Evolutionary conservation across 768 basidiomycete genomes (phyloP).

Genomic region (Russula lepida): DNA sequence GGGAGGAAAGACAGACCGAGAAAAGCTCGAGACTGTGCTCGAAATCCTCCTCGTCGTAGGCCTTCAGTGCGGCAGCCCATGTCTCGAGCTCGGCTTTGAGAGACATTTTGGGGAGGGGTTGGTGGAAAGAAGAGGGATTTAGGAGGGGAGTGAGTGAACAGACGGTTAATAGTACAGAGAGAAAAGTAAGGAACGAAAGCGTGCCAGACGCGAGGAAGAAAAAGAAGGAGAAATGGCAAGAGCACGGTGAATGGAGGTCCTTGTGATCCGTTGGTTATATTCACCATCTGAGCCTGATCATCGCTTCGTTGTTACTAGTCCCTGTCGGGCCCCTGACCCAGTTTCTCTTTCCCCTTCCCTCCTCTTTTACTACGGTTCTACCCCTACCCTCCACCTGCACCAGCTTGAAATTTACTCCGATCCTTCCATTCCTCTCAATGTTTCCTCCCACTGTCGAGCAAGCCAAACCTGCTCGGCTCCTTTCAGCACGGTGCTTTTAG

Average conservation of each 20-base stretch:
- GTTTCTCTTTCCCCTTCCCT: too few relatives aligned
- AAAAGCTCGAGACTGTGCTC: conserved; percentile 68
- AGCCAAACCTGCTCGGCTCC: too few relatives aligned
- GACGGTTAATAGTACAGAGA: background rate
- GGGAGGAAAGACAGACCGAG: conserved; percentile 39
- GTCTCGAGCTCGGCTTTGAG: conserved; percentile 61
- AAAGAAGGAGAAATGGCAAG: background rate
- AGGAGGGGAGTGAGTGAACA: background rate
- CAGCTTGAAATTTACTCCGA: background rate
- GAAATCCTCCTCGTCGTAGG: conserved; percentile 83
- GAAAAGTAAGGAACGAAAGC: conserved; percentile 12
- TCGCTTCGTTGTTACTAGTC: background rate
- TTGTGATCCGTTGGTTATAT: background rate
- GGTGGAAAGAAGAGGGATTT: background rate
- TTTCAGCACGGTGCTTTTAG: background rate
- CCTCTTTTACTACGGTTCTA: background rate
- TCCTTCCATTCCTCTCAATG: background rate
- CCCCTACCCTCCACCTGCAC: too few relatives aligned
- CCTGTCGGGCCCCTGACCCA: background rate
- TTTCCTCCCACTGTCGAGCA: too few relatives aligned
- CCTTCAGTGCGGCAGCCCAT: conserved; percentile 81
- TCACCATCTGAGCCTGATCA: background rate
- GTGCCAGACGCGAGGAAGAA: conserved; percentile 20
- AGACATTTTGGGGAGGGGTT: conserved; percentile 27
- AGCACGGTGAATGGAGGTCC: background rate